These are phyloP conservation scores for Dactylellina drechsleri DNA, from an alignment of 2,329 filamentous ascomycete genomes.

Conservation along the genomic window DNA sequence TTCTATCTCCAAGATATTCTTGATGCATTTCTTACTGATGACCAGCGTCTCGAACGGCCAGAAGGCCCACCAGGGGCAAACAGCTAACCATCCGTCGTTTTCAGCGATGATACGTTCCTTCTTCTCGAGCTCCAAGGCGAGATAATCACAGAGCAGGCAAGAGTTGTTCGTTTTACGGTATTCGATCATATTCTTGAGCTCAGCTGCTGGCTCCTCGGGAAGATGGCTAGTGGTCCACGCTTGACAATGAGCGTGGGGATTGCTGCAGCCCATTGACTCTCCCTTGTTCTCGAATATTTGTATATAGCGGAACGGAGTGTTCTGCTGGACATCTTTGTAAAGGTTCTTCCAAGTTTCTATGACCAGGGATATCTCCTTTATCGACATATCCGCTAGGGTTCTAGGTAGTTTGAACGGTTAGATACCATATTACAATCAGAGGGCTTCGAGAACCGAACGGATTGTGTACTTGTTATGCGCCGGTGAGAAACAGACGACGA, in stretches of 20 bases:
- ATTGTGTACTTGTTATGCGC: slow-evolving; percentile 75
- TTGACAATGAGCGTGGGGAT: slow-evolving; percentile 96
- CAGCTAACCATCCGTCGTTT: slow-evolving; percentile 82
- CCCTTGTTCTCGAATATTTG: slow-evolving; percentile 99
- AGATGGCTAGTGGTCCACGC: slow-evolving; percentile 92
- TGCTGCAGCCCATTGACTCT: slow-evolving; percentile 96
- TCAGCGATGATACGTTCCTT: slow-evolving; percentile 87
- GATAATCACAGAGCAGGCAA: slow-evolving; percentile 87
- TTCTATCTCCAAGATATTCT: slow-evolving; percentile 81
- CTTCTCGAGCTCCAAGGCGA: slow-evolving; percentile 81
- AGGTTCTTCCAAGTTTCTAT: slow-evolving; percentile 91
- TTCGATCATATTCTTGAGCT: slow-evolving; percentile 79
- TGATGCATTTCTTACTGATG: slow-evolving; percentile 82
- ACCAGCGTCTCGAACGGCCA: slow-evolving; percentile 98
- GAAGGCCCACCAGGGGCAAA: slow-evolving; percentile 97
- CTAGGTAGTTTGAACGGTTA: slow-evolving; percentile 2
- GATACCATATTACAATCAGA: background rate
- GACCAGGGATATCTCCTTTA: slow-evolving; percentile 79
- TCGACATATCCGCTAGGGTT: slow-evolving; percentile 88
- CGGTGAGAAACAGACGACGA: slow-evolving; percentile 93
- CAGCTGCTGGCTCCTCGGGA: slow-evolving; percentile 86
- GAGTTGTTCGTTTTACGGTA: slow-evolving; percentile 77
- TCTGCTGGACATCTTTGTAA: slow-evolving; percentile 79
- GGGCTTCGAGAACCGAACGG: too few species aligned
- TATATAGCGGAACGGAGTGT: slow-evolving; percentile 89